Evolutionary conservation across 257 asterid species (phyloP), one percentile per base, ranked within the genome.

Genomic region (Solanum neorickii): DNA sequence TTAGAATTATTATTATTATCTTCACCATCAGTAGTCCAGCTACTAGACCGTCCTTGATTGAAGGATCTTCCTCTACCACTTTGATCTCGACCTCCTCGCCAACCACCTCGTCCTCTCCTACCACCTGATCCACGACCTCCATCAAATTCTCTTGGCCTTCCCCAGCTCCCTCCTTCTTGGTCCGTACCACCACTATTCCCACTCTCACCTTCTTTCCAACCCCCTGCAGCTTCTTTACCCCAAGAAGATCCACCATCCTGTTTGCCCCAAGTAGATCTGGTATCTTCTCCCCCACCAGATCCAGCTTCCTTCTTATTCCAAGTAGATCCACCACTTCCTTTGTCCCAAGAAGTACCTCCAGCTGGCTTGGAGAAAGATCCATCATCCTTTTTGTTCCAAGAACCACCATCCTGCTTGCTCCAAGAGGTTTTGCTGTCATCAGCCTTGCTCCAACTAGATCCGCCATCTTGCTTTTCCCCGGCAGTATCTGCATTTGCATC

Each of bases 1-100:
- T 59, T 37, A 20, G 88, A 25, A 52, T 52, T 66, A 27, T 85
- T 47, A 31, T 84, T 89, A 62, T 91, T 88, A 83, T 52, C 87
- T 72, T 89, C 90, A 84, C 72, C 83, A 59, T 87, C 92, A 56
- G 87, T 86, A 25, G 62, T 89, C 94, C 95, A 86, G 88, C 90
- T 83, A 88, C 73, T 60, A 75, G 92, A 85, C 89, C 87, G 91
- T 49, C 86, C 92, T 89, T 87, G 93, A 89, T 87, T 91, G 87
- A 89, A 94, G 82, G 95, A 92, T 87, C 95, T 85, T 83, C 94
- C 97, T 77, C 93, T 83, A 75, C 95, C 93, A 92, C 82, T 87
- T 85, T 89, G 87, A 90, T 88, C 93, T 88, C 91, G 86, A 27
- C 87, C 84, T 68, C 94, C 96, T 73, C 91, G 88, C 33, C 94